Evolutionary conservation across 2,329 filamentous ascomycete genomes (phyloP).

Genomic region (Epichloe sibirici): DNA sequence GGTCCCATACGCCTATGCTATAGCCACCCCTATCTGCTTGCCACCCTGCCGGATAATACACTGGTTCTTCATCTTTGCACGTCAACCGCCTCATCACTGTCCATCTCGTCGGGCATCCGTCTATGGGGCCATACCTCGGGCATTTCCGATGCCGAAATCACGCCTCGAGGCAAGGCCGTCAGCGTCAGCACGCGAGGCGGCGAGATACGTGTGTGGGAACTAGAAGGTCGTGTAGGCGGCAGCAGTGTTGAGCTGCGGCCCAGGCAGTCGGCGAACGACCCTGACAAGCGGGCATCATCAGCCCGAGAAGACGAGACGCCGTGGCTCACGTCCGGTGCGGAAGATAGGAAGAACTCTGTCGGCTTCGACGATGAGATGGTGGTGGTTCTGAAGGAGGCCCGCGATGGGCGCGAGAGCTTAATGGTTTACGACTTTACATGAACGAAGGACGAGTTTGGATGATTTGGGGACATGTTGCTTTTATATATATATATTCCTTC

Average conservation of each 20-base stretch:
- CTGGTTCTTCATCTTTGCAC: constrained; percentile 71
- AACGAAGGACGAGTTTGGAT: not conserved
- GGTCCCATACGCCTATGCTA: constrained; percentile 56
- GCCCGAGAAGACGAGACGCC: constrained; percentile 1
- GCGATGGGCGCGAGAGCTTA: constrained; percentile 56
- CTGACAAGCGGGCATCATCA: constrained; percentile 11
- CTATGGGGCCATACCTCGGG: constrained; percentile 90
- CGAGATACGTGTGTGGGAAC: constrained; percentile 77
- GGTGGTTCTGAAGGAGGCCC: constrained; percentile 66
- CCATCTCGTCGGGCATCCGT: constrained; percentile 59
- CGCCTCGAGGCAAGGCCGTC: constrained; percentile 73
- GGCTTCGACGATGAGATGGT: constrained; percentile 89
- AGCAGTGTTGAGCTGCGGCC: constrained; percentile 44
- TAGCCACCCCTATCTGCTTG: constrained; percentile 73
- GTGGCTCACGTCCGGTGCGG: constrained; percentile 17
- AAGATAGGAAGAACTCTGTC: constrained; percentile 51
- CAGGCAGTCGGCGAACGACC: constrained; percentile 12
- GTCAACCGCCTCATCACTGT: constrained; percentile 53
- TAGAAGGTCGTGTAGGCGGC: constrained; percentile 55
- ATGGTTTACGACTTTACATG: constrained; percentile 77
- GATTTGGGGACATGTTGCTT: not conserved
- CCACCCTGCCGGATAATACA: constrained; percentile 78
- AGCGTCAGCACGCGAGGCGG: constrained; percentile 75
- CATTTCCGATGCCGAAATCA: constrained; percentile 76
- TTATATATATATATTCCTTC: too few relatives aligned